Conservation (phyloP, 768 basidiomycete species). For the Amanita muscaria region DNA sequence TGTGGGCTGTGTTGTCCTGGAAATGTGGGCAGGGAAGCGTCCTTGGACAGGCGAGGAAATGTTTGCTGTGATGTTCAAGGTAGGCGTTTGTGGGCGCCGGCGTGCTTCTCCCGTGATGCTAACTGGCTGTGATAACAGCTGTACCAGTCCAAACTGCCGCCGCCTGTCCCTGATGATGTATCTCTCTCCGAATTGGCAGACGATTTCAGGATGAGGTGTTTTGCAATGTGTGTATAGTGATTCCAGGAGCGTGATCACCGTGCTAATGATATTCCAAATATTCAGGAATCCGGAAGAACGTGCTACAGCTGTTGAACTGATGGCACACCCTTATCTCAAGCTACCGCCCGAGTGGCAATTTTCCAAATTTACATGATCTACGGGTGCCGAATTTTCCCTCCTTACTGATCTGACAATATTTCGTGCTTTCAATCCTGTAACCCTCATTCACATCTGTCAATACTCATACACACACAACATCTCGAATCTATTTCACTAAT, state of each 20-base stretch:
- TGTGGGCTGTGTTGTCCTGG: constrained; percentile 94
- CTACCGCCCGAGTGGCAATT: constrained; percentile 72
- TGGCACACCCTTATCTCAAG: constrained; percentile 69
- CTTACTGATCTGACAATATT: constrained; percentile 18
- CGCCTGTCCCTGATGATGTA: constrained; percentile 84
- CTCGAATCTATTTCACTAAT: constrained; percentile 11
- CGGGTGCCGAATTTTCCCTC: constrained; percentile 14
- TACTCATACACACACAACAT: constrained; percentile 3
- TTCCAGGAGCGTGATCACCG: background rate
- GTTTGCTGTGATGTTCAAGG: constrained; percentile 92
- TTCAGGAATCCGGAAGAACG: constrained; percentile 76
- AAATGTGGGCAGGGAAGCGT: constrained; percentile 97
- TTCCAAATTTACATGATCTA: constrained; percentile 47
- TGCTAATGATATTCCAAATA: constrained; percentile 9
- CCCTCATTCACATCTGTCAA: constrained; percentile 7
- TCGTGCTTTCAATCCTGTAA: constrained; percentile 14
- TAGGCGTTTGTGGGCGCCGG: constrained; percentile 28
- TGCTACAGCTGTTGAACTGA: constrained; percentile 69
- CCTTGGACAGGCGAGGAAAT: constrained; percentile 91
- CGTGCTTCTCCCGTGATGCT: constrained; percentile 3
- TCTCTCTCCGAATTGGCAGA: constrained; percentile 65
- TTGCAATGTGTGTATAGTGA: constrained; percentile 61
- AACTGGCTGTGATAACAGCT: constrained; percentile 37
- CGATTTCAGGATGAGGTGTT: constrained; percentile 84
- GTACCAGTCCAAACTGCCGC: constrained; percentile 75